phyloP scores from a whole-genome alignment of 331 rosid genomes.

The Quercus lobata region DNA sequence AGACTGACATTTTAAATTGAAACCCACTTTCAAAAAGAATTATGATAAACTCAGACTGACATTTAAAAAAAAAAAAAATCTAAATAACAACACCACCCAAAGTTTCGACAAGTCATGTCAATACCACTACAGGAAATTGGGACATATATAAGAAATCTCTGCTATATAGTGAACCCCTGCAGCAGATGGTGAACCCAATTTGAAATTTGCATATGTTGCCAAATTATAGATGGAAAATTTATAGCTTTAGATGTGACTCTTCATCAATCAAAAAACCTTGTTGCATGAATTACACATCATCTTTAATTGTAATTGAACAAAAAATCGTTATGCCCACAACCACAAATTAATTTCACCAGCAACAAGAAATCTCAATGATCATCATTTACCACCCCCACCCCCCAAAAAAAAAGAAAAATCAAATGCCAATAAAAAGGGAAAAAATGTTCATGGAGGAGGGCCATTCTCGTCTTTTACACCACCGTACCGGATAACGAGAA shows the following conservation, averaged over 20 bases:
- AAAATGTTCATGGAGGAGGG: slow-evolving; percentile 26
- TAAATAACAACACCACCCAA: not conserved
- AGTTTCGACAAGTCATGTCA: not conserved
- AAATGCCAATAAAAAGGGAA: not conserved
- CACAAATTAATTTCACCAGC: not conserved
- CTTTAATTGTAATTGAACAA: not conserved
- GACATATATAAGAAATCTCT: not conserved
- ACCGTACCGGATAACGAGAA: slow-evolving; percentile 20
- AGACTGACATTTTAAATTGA: not conserved
- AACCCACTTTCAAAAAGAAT: not conserved
- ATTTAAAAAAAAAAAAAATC: not conserved
- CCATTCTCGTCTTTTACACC: slow-evolving; percentile 34
- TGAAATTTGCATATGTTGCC: not conserved
- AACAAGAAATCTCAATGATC: not conserved
- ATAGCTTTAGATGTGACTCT: not conserved
- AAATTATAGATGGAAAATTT: not conserved
- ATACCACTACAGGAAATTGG: not conserved
- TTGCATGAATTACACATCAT: not conserved
- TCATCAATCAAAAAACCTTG: not conserved
- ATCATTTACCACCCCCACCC: too few relatives aligned
- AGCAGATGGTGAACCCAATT: not conserved
- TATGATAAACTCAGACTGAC: not conserved
- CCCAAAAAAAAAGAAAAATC: not conserved
- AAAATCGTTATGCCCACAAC: not conserved
- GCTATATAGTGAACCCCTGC: not conserved